Percentiles rank a stretch among this genome's conserved stretches.
Evolutionary conservation across 2,329 filamentous ascomycete species (phyloP).

Genomic region (Colletotrichum gigasporum): DNA sequence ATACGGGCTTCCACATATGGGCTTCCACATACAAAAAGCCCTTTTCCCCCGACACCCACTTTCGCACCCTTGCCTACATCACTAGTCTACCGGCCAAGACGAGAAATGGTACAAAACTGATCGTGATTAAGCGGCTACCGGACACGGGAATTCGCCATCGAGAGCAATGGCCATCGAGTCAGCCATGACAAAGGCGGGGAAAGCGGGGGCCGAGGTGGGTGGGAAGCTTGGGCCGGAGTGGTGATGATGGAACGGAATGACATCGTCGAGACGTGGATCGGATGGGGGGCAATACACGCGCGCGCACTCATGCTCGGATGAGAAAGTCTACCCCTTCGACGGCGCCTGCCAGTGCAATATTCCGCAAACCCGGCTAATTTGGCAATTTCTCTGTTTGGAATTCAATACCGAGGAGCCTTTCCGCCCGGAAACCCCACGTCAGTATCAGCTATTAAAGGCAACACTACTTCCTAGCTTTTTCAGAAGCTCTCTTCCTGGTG

Average conservation of each 20-base stretch:
- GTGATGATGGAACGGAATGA: slow-evolving; percentile 22
- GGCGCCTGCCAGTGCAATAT: neutral
- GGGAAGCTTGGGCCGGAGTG: slow-evolving; percentile 3
- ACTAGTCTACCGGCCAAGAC: neutral
- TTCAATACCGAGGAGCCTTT: neutral
- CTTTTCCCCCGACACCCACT: neutral
- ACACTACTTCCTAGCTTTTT: neutral
- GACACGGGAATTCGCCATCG: neutral
- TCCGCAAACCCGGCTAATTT: neutral
- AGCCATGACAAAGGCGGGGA: slow-evolving; percentile 47
- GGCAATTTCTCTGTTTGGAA: neutral
- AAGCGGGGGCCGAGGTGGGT: slow-evolving; percentile 29
- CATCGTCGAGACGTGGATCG: slow-evolving; percentile 7
- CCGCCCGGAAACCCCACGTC: neutral
- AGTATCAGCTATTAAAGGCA: neutral
- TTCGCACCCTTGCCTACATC: neutral
- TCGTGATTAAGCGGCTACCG: neutral
- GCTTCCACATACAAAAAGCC: neutral
- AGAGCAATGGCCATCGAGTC: slow-evolving; percentile 31
- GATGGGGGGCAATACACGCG: neutral
- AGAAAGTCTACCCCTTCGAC: neutral
- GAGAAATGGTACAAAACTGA: neutral
- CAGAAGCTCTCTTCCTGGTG: neutral
- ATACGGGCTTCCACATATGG: too few relatives aligned
- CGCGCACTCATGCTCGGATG: too few relatives aligned